Evolutionary conservation across 2,329 filamentous ascomycete species (phyloP), one percentile per base, ranked within the genome.

Genomic region (Cladosporium sp.): DNA sequence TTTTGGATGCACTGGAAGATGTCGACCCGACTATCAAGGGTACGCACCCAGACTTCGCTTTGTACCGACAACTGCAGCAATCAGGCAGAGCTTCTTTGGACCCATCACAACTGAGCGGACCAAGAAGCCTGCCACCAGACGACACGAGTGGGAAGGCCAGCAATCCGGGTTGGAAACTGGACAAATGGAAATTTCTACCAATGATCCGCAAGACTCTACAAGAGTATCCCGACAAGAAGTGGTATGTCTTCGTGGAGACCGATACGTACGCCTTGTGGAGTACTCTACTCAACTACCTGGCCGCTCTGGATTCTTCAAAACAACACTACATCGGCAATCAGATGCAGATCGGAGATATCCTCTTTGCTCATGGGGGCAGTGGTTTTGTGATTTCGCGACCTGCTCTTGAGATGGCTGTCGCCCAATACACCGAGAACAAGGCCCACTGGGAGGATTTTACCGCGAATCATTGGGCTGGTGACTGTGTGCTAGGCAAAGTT

Each of bases 221-320:
- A 20, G 61, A 67, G 32, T 61, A 64, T 37, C 73, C 74, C 2
- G 64, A 77, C 20, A 76, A 75, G 43, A 77, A 75, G 50, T 83
- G 80, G 80, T 83, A 75, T 54, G 67, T 80, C 44, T 83, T 83
- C 60, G 73, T 80, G 40, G 79, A 82, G 56, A 74, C 77, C 1
- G 80, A 83, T 58, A 81, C 78, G 0, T 80, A 78, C 54, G 64
- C 81, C 39, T 67, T 78, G 7, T 77, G 78, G 70, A 64, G 71
- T 32, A 77, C 76, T 13, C 42, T 71, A 12, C 56, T 74, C 19
- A 66, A 69, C 24, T 73, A 72, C 64, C 54, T 70, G 6, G 54
- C 57, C 29, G 57, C 66, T 11, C 60, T 73, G 7, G 69, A 74
- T 48, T 64, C 65, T 29, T 62, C 64, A n/a, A 69, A 70, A 29